Base-by-base conservation (phyloP, 163 green algal species). In the Coccomyxa subellipsoidea region DNA sequence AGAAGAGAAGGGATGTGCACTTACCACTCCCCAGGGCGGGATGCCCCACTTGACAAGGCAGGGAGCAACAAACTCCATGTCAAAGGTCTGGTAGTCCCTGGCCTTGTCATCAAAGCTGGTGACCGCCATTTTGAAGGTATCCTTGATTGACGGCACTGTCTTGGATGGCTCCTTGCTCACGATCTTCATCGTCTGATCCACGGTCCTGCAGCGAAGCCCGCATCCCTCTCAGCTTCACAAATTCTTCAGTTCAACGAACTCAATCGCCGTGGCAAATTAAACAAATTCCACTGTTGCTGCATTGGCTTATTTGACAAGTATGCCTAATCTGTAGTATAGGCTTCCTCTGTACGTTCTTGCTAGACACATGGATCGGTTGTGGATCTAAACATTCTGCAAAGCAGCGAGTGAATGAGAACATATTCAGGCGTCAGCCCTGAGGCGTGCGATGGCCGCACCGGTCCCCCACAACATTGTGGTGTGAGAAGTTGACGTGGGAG, bases 401-500 rank as follows among this genome's bases (percentile, higher is more conserved):
- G n/a, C n/a, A n/a, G n/a, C n/a, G n/a, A n/a, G n/a, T n/a, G n/a
- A n/a, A n/a, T n/a, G n/a, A n/a, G n/a, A n/a, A n/a, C n/a, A n/a
- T n/a, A n/a, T n/a, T n/a, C n/a, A n/a, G n/a, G n/a, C n/a, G n/a
- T n/a, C n/a, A n/a, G n/a, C n/a, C n/a, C n/a, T n/a, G n/a, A n/a
- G n/a, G n/a, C n/a, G n/a, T n/a, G n/a, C n/a, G 27, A 0, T 36
- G 29, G 32, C 4, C 69, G 21, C 37, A 79, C 38, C 71, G 73
- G 35, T 40, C 77, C 9, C 79, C 73, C 12, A 83, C 76, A 10
- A 91, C 81, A 15, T 80, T 83, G 40, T 90, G 85, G 69, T 94
- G 90, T 9, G 81, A 80, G 47, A 89, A 88, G 3, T 87, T 86
- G 21, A 93, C 84, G 73, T 94, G 90, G 0, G 83, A 54, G 0